phyloP scores from a whole-genome alignment of 306 rosid species.

The Dalbergia oliveri region DNA sequence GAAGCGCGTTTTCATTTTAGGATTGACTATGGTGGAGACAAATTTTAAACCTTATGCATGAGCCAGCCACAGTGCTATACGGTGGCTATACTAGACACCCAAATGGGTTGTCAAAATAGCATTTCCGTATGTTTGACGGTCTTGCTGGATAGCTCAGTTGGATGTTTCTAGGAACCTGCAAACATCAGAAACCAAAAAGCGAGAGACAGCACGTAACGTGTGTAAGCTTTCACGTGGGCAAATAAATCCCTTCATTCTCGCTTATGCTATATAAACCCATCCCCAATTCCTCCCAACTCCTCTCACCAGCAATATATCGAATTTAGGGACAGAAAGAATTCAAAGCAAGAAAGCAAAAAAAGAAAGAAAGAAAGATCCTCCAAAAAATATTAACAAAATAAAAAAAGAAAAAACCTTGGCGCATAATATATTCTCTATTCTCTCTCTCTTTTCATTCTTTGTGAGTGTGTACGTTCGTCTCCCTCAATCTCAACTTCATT shows the following conservation, averaged over 20 bases:
- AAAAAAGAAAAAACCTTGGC: neutral
- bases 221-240: neutral
- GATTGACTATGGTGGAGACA: too few species aligned
- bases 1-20: too few species aligned
- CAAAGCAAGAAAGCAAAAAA: neutral
- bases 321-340: neutral
- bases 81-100: too few species aligned
- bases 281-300: too few species aligned
- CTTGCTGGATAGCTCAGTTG: too few species aligned
- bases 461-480: neutral
- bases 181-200: neutral
- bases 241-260: neutral
- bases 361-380: too few species aligned
- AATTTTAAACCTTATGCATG: too few species aligned
- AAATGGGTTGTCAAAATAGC: too few species aligned
- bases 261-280: neutral
- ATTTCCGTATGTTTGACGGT: conserved; percentile 20
- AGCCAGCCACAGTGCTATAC: too few species aligned
- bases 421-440: neutral
- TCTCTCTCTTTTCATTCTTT: neutral
- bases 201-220: neutral
- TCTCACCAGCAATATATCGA: neutral
- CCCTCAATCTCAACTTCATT: neutral
- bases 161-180: conserved; percentile 26
- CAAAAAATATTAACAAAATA: too few species aligned